phyloP scores from a whole-genome alignment of 805 yeast species.

The Saccharomycopsis babjevae region DNA sequence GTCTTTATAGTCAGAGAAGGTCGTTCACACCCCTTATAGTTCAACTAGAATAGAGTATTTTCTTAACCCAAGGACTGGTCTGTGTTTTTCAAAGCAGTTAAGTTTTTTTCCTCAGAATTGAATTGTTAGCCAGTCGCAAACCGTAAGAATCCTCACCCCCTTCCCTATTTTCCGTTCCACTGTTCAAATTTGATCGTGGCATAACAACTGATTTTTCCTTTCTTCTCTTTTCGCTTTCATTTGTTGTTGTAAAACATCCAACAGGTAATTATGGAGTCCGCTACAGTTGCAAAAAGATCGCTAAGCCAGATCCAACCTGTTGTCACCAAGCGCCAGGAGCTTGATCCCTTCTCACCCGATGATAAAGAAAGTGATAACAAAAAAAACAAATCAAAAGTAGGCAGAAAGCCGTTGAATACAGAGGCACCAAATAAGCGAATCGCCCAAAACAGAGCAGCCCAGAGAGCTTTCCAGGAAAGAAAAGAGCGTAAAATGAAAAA shows the following conservation, averaged over 20 bases:
- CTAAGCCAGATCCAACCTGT: constrained; percentile 16
- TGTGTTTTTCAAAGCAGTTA: no score
- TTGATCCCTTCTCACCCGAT: not conserved
- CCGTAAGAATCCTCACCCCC: no score
- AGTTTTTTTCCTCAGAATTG: no score
- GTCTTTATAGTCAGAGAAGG: no score
- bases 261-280: not conserved
- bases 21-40: no score
- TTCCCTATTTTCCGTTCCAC: no score
- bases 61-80: no score
- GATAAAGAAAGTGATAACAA: constrained; percentile 21
- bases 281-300: constrained; percentile 8
- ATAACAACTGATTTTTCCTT: no score
- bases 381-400: constrained; percentile 42
- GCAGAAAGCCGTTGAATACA: constrained; percentile 64
- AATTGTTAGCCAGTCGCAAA: no score
- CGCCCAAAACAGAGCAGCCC: constrained; percentile 98
- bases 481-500: constrained; percentile 82
- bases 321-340: constrained; percentile 17
- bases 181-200: no score
- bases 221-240: no score
- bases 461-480: constrained; percentile 90
- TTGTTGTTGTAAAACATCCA: not conserved
- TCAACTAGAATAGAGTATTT: no score
- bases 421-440: constrained; percentile 86